Base-by-base conservation (phyloP, 2,329 filamentous ascomycete genomes). In the Ophiostoma australiae region DNA sequence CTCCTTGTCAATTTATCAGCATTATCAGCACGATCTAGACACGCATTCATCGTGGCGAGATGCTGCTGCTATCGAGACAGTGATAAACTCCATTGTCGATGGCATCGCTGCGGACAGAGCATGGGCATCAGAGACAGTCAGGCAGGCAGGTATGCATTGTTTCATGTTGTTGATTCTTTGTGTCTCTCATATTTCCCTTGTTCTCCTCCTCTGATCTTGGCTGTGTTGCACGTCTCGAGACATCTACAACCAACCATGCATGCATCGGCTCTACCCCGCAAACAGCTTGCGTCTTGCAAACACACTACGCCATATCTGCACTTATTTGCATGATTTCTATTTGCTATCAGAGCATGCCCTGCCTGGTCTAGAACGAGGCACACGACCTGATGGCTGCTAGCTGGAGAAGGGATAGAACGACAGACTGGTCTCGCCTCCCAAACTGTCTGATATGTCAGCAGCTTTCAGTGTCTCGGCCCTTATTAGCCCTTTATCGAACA, bases 21-120 rank as follows among this genome's bases (percentile, higher is more conserved):
- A 48, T n/a, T 48, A 48, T 58, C 48, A 55, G n/a, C 52, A 58
- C 52, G 23, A 58, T 58, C 23, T 10, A 58, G 52, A 58, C 52
- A 58, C 52, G n/a, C 10, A 23, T 11, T 13, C n/a, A 17, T 58
- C n/a, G 4, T 4, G 52, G 27, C 52, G 23, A 20, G n/a, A 58
- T 58, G 44, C 13, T 48, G 17, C 17, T 48, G 17, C 17, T 48
- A 58, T 58, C 52, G 52, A 13, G 10, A 4, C 17, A 7, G 20
- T 58, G n/a, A 31, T 27, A 13, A 11, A 8, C 37, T 39, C 13
- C 37, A 15, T 8, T 4, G 10, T 31, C 52, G 52, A 58, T 58
- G 52, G 52, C 52, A 5, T 58, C 11, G 52, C n/a, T 27, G n/a
- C 27, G 52, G 52, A 55, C n/a, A 27, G 6, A 58, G 52, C 52